Percentiles rank a stretch among this genome's conserved stretches.
Evolutionary conservation across 306 rosid genomes (phyloP).

Genomic region (Lathyrus tuberosus): DNA sequence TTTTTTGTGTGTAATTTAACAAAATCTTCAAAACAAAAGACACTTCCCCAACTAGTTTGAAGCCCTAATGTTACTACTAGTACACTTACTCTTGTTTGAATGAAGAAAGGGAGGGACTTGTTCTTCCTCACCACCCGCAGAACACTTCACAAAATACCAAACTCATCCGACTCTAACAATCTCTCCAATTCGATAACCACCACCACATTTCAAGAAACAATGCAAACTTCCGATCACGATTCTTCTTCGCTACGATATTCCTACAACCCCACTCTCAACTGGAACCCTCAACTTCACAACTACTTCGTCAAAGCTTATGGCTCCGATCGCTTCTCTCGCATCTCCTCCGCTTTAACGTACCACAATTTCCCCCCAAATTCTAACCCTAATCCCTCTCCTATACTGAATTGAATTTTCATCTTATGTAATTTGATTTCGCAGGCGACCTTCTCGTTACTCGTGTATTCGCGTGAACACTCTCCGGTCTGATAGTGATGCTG

Average conservation of each 20-base stretch:
- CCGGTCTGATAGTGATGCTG: slow-evolving; percentile 60
- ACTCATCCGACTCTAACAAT: background rate
- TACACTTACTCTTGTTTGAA: slow-evolving; percentile 47
- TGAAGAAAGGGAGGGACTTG: slow-evolving; percentile 75
- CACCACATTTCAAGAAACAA: slow-evolving; percentile 43
- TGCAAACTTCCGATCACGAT: slow-evolving; percentile 34
- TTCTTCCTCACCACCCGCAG: slow-evolving; percentile 17
- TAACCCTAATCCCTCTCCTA: background rate
- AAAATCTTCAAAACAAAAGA: too few species aligned
- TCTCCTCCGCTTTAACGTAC: slow-evolving; percentile 81
- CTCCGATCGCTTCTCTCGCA: slow-evolving; percentile 66
- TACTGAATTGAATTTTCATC: background rate
- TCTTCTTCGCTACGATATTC: slow-evolving; percentile 57
- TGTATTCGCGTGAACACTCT: slow-evolving; percentile 83
- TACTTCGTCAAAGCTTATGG: slow-evolving; percentile 81
- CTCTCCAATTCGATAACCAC: background rate
- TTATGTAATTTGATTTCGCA: slow-evolving; percentile 31
- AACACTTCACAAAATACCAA: slow-evolving; percentile 39
- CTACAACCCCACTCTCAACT: slow-evolving; percentile 60
- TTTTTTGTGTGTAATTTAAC: too few species aligned
- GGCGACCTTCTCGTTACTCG: slow-evolving; percentile 90
- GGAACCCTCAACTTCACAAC: slow-evolving; percentile 68
- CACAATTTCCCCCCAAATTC: background rate
- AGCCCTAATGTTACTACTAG: too few species aligned
- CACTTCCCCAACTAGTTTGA: too few species aligned